Evolutionary conservation across 225 moss, liverwort and hornwort species (phyloP).

Genomic region (Polytrichum formosum): DNA sequence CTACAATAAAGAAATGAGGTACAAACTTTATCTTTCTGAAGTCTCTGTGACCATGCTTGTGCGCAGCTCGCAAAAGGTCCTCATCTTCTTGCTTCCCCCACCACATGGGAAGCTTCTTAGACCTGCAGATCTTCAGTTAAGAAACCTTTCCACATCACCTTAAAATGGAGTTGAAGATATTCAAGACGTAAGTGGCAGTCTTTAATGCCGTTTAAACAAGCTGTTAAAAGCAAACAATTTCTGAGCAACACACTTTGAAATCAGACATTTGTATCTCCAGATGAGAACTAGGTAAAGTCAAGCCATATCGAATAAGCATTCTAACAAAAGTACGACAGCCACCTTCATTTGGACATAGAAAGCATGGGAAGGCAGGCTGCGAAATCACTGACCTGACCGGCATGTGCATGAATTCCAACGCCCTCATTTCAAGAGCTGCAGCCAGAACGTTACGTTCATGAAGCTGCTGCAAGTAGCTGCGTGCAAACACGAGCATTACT

Average conservation of each 20-base stretch:
- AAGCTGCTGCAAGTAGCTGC: slow-evolving; percentile 49
- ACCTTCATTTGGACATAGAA: not conserved
- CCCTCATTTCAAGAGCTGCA: slow-evolving; percentile 21
- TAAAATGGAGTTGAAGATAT: not conserved
- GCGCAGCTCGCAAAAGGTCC: slow-evolving; percentile 41
- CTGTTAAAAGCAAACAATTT: no score
- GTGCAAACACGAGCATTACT: not conserved
- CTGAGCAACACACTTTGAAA: no score
- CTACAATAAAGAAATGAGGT: no score
- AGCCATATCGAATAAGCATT: no score
- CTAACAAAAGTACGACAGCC: not conserved
- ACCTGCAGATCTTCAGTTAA: slow-evolving; percentile 20
- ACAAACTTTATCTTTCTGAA: slow-evolving; percentile 43
- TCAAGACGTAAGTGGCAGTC: no score
- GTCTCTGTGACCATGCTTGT: slow-evolving; percentile 36
- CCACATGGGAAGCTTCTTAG: slow-evolving; percentile 45
- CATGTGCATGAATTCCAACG: slow-evolving; percentile 28
- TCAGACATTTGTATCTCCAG: no score
- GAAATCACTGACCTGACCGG: slow-evolving; percentile 22
- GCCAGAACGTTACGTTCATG: slow-evolving; percentile 45
- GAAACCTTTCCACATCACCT: not conserved
- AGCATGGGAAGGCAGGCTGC: not conserved
- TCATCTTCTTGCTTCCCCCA: slow-evolving; percentile 41
- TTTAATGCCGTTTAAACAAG: no score
- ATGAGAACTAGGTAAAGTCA: no score